Conservation (phyloP, 352 stramenopile genomes). For the Thalassiosira pacifica region DNA sequence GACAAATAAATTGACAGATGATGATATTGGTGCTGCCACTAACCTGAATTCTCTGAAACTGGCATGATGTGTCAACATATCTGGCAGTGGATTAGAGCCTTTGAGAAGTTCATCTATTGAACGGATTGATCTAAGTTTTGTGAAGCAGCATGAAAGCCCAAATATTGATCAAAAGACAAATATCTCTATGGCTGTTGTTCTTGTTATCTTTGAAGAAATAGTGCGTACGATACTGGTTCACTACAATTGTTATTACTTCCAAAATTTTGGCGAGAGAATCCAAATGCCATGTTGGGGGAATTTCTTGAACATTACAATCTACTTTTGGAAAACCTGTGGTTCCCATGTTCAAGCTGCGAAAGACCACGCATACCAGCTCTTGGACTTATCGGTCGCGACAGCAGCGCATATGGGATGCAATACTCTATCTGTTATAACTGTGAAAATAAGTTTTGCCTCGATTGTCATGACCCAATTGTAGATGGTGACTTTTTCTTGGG, state of each 20-base stretch:
- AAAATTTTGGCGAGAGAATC: not conserved
- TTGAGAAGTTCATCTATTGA: not conserved
- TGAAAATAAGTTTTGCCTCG: too few relatives aligned
- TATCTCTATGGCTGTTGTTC: not conserved
- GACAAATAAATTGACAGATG: constrained; percentile 15
- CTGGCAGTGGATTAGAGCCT: not conserved
- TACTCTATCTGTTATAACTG: too few relatives aligned
- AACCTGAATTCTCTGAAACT: not conserved
- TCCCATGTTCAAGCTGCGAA: not conserved
- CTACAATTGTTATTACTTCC: not conserved
- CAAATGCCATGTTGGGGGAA: not conserved
- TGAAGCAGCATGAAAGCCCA: not conserved
- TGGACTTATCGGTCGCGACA: not conserved
- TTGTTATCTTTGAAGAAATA: not conserved
- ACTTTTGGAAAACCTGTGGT: not conserved
- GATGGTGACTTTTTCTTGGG: too few relatives aligned
- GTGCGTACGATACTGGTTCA: not conserved
- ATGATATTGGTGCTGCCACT: constrained; percentile 2
- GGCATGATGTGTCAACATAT: not conserved
- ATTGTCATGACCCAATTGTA: too few relatives aligned
- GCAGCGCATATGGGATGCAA: too few relatives aligned
- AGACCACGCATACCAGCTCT: not conserved
- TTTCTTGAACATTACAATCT: not conserved
- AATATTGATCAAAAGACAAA: not conserved
- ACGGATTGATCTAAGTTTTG: not conserved